phyloP scores from a whole-genome alignment of 306 rosid genomes.

The Geum urbanum region DNA sequence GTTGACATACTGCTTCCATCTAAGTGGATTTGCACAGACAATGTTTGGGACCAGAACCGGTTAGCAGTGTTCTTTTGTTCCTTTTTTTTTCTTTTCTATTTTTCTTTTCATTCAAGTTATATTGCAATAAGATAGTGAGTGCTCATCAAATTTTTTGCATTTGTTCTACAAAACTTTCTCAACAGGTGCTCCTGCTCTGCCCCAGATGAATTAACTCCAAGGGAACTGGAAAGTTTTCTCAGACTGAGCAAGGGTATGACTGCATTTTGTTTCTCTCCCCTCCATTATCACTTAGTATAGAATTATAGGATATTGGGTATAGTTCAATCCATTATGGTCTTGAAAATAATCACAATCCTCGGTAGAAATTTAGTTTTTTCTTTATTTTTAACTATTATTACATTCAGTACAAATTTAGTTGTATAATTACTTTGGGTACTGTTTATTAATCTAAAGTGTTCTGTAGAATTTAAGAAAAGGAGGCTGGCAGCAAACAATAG shows the following conservation, averaged over 20 bases:
- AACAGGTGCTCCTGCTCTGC: slow-evolving; percentile 84
- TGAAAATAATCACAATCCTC: neutral
- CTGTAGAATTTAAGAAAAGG: slow-evolving; percentile 71
- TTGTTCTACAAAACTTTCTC: slow-evolving; percentile 25
- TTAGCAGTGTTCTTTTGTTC: slow-evolving; percentile 24
- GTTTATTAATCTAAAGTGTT: neutral
- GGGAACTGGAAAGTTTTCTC: slow-evolving; percentile 78
- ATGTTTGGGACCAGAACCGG: slow-evolving; percentile 90
- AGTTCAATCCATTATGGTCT: neutral
- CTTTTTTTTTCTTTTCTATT: too few species aligned
- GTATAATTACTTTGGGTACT: neutral
- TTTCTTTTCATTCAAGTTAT: neutral
- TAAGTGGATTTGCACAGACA: slow-evolving; percentile 80
- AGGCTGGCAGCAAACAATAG: slow-evolving; percentile 43
- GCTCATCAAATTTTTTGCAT: slow-evolving; percentile 20
- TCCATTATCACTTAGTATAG: neutral
- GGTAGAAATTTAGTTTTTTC: neutral
- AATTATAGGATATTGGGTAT: neutral
- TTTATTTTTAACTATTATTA: too few species aligned
- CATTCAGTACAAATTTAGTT: neutral
- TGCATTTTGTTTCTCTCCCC: slow-evolving; percentile 16
- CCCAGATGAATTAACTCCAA: slow-evolving; percentile 71
- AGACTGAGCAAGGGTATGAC: slow-evolving; percentile 69
- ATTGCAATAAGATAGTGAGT: slow-evolving; percentile 17
- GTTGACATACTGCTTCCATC: slow-evolving; percentile 77